Evolutionary conservation across 306 rosid species (phyloP), one percentile per base, ranked within the genome.

Genomic region (Pterocarpus santalinus): DNA sequence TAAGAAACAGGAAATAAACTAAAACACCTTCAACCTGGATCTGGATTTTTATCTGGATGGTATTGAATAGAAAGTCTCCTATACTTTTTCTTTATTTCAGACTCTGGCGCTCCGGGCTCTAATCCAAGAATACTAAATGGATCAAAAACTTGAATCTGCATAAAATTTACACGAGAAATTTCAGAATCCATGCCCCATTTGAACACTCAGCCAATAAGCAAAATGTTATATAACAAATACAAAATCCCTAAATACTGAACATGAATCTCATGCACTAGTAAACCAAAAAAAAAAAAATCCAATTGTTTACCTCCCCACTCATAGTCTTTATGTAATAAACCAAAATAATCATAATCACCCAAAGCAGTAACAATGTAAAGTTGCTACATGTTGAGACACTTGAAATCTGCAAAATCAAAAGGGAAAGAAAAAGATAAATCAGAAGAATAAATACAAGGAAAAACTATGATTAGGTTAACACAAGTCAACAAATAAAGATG

Each of bases 41-140:
- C 97, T 69, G 98, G 99, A 85, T 95, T 95, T 95, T 95, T 93
- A 90, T 95, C 98, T 5, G 99, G 97, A 89, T 95, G 98, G 88
- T 87, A 96, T 43, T 87, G 90, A 78, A 96, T 61, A 70, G 99
- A 96, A 71, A 96, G 94, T 81, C 93, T 87, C 86, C 98, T 93
- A 81, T 92, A 93, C 8, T 91, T 92, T 94, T 93, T 93, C 91
- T 90, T 93, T 85, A 96, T 90, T 30, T 90, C 97, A 13, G 87
- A 86, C 41, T 93, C 97, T 1, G 80, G 38, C 22, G 92, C 98
- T 84, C 97, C 92, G 10, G 92, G 84, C 52, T 89, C 94, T 89
- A 93, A 86, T 84, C 91, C 98, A 80, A 96, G 92, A 87, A 96
- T 93, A 66, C 65, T 90, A 84, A 87, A 96, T 22, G 99, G 99